Percentiles rank a stretch among this genome's conserved stretches.
Evolutionary conservation across 345 rosid genomes (phyloP).

Genomic region (Brassica napus): Da-Ae NC_063452.1:42584501-42585000

Average conservation of each 20-base stretch:
- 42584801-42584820: slow-evolving; percentile 15
- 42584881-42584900: background rate
- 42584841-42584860: slow-evolving; percentile 30
- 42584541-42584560: slow-evolving; percentile 11
- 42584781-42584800: background rate
- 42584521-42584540: background rate
- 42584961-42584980: background rate
- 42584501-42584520: background rate
- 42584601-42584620: background rate
- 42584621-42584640: slow-evolving; percentile 12
- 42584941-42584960: background rate
- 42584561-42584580: background rate
- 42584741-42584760: background rate
- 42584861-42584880: background rate
- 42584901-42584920: slow-evolving; percentile 11
- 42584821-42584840: slow-evolving; percentile 13
- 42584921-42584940: background rate
- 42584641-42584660: slow-evolving; percentile 16
- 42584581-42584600: background rate
- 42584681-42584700: slow-evolving; percentile 1
- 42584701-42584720: slow-evolving; percentile 15
- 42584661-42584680: slow-evolving; percentile 17
- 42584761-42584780: slow-evolving; percentile 14
- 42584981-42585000: background rate
- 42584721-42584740: background rate